Evolutionary conservation across 805 yeast species (phyloP).

Genomic region (Kodamaea hsintzibuensis): DNA sequence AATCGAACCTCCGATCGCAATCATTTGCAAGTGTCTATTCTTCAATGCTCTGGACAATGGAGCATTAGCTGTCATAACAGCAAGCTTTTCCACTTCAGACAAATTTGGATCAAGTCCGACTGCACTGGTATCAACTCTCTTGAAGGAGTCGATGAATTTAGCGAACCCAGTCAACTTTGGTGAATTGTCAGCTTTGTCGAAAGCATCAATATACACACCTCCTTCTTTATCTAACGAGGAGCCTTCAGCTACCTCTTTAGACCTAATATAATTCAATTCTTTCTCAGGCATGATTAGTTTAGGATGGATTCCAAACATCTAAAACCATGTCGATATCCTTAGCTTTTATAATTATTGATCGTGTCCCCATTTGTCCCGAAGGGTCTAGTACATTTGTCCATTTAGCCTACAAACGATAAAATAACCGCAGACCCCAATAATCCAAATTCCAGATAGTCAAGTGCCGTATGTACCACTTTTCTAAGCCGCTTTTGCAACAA

Average conservation of each 20-base stretch:
- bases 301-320: too few relatives aligned
- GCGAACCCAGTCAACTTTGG: conserved; percentile 9
- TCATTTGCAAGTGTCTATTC: conserved; percentile 62
- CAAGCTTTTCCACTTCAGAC: conserved; percentile 23
- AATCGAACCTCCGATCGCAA: conserved; percentile 67
- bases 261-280: conserved; percentile 6
- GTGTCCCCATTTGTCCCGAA: neutral
- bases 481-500: neutral
- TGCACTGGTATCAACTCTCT: conserved; percentile 18
- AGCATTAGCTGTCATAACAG: conserved; percentile 45
- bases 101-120: conserved; percentile 21
- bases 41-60: conserved; percentile 59
- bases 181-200: neutral
- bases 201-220: conserved; percentile 4
- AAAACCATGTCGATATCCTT: neutral
- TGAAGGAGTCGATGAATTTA: conserved; percentile 20
- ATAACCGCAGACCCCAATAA: neutral
- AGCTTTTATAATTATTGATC: neutral
- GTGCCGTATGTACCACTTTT: neutral
- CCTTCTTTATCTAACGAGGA: conserved; percentile 7
- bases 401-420: neutral
- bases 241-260: conserved; percentile 7
- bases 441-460: neutral
- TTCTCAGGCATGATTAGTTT: conserved; percentile 4
- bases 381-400: neutral